A percentile compares a stretch with the other conserved stretches of the same genome.
These are phyloP conservation scores for Xylaria sp. DNA, from an alignment of 2,329 filamentous ascomycete genomes.

Conservation along the genomic window DNA sequence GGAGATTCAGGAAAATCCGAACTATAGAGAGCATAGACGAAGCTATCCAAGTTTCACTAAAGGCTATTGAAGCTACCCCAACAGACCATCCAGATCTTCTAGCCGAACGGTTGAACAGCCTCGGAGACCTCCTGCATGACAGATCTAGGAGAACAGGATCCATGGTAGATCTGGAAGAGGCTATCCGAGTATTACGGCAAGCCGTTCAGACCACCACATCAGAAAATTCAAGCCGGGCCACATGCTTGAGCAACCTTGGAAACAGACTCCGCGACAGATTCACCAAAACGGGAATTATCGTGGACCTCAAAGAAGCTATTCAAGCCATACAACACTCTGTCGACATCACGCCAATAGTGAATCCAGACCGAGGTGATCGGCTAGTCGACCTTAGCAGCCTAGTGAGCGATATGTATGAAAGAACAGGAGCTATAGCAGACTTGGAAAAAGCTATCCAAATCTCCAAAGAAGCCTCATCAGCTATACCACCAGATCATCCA, in stretches of 20 bases:
- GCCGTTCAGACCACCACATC: conserved; percentile 8
- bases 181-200: conserved; percentile 13
- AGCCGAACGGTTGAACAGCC: neutral
- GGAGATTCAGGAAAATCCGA: too few relatives aligned
- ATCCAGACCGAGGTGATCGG: neutral
- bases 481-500: too few relatives aligned
- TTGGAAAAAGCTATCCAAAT: conserved; percentile 3
- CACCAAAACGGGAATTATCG: neutral
- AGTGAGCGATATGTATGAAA: conserved; percentile 1
- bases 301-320: neutral
- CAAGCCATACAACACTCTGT: neutral
- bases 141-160: conserved; percentile 3
- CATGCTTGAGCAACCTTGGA: neutral
- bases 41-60: neutral
- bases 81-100: conserved; percentile 3
- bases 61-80: conserved; percentile 3
- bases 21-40: too few relatives aligned
- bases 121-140: neutral
- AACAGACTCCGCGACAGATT: neutral
- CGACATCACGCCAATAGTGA: neutral
- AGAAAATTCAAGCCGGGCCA: conserved; percentile 3
- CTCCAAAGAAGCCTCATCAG: too few relatives aligned
- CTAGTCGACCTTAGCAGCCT: conserved; percentile 3
- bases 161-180: conserved; percentile 16
- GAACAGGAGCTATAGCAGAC: conserved; percentile 11